Percentiles rank a stretch among this genome's conserved stretches.
Evolutionary conservation across 1,284 basidiomycete genomes (phyloP).

Genomic region (Xerocomus tenax): DNA sequence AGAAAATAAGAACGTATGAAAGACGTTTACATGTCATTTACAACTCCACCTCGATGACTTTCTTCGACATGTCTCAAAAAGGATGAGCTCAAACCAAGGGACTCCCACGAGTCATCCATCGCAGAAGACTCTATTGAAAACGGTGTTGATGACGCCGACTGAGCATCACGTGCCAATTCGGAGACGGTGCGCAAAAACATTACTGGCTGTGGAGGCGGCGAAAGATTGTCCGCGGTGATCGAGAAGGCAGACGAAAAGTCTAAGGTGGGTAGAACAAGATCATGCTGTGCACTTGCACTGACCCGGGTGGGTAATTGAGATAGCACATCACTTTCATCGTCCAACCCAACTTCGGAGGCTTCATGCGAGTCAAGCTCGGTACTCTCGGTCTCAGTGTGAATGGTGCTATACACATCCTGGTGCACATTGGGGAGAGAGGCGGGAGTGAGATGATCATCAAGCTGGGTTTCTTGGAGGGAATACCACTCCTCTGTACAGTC

Average conservation of each 20-base stretch:
- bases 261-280: slow-evolving; percentile 58
- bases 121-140: slow-evolving; percentile 2
- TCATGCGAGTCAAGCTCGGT: slow-evolving; percentile 5
- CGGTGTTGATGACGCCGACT: not conserved
- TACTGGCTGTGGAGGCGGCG: slow-evolving; percentile 13
- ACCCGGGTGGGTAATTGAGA: slow-evolving; percentile 7
- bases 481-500: slow-evolving; percentile 67
- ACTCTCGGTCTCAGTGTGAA: not conserved
- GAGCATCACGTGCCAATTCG: slow-evolving; percentile 18
- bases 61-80: slow-evolving; percentile 12
- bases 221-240: slow-evolving; percentile 2
- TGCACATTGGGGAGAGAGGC: not conserved
- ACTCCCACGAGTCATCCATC: slow-evolving; percentile 19
- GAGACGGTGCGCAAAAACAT: slow-evolving; percentile 22
- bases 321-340: slow-evolving; percentile 1
- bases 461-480: slow-evolving; percentile 48
- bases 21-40: not conserved
- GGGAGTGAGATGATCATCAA: slow-evolving; percentile 1
- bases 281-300: slow-evolving; percentile 27
- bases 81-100: slow-evolving; percentile 16
- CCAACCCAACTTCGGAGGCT: slow-evolving; percentile 6
- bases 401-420: not conserved
- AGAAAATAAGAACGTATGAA: not conserved
- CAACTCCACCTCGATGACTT: not conserved
- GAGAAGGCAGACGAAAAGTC: slow-evolving; percentile 46